phyloP scores from a whole-genome alignment of 345 rosid genomes.

The Sisymbrium altissimum region DNA sequence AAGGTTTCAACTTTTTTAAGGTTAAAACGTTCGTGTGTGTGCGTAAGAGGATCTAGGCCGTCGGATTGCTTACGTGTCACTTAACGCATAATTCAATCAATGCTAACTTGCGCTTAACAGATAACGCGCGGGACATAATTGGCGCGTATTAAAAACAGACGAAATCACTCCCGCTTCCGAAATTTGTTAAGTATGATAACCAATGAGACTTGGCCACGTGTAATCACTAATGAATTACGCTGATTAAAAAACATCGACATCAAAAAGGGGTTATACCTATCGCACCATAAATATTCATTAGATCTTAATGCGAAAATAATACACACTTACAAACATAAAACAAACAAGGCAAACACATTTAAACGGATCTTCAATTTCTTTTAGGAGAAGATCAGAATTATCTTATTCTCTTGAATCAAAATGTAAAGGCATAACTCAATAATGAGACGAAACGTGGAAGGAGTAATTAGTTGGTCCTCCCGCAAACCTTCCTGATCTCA shows the following conservation, averaged over 20 bases:
- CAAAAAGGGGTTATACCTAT: too few relatives aligned
- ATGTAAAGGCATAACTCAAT: background rate
- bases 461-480: constrained; percentile 47
- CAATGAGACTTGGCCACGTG: background rate
- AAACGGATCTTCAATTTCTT: background rate
- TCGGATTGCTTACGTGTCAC: background rate
- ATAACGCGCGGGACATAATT: constrained; percentile 19
- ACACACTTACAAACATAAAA: constrained; percentile 22
- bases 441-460: background rate
- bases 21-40: background rate
- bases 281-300: constrained; percentile 7
- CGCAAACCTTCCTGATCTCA: constrained; percentile 70
- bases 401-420: background rate
- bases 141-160: constrained; percentile 14
- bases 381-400: background rate
- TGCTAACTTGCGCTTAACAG: constrained; percentile 11
- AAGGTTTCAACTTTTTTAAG: background rate
- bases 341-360: background rate
- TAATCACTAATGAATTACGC: background rate
- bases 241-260: too few relatives aligned
- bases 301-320: constrained; percentile 13
- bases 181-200: background rate
- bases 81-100: constrained; percentile 2
- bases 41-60: background rate
- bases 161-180: constrained; percentile 14